These are phyloP conservation scores for Leccinum longicurvipes DNA, from an alignment of 768 basidiomycete species.

Conservation along the genomic window DNA sequence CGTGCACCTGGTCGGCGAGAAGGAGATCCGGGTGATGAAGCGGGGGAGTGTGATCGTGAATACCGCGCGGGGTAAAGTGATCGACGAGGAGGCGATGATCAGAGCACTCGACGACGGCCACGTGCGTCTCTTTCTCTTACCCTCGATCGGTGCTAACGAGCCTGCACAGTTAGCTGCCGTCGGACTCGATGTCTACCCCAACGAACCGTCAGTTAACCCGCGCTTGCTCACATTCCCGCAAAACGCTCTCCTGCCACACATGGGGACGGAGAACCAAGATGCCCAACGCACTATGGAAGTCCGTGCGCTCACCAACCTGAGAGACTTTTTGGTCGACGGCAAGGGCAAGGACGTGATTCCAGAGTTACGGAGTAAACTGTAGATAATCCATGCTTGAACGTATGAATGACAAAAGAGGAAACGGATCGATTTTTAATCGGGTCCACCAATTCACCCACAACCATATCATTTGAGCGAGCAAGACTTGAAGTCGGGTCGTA, in stretches of 20 bases:
- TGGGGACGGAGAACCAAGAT: constrained; percentile 87
- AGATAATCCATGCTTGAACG: not conserved
- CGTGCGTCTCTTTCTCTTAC: constrained; percentile 43
- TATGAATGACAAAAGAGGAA: not conserved
- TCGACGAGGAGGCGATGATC: constrained; percentile 87
- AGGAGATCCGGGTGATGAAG: constrained; percentile 74
- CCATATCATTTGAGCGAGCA: not conserved
- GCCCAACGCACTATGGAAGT: constrained; percentile 81
- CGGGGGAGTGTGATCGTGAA: constrained; percentile 77
- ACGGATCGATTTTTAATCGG: not conserved
- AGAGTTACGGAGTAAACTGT: constrained; percentile 39
- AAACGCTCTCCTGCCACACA: constrained; percentile 84
- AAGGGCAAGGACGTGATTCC: constrained; percentile 64
- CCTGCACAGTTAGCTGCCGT: constrained; percentile 33
- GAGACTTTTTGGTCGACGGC: constrained; percentile 63
- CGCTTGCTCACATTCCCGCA: constrained; percentile 78
- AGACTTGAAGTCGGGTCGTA: too few relatives aligned
- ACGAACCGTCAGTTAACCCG: constrained; percentile 80
- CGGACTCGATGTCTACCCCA: constrained; percentile 83
- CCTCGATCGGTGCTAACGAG: not conserved
- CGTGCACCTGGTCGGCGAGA: constrained; percentile 67
- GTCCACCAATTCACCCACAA: not conserved
- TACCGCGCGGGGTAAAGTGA: constrained; percentile 86
- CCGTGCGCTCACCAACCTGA: constrained; percentile 74
- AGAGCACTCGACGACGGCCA: constrained; percentile 83